Conservation (phyloP, 2,329 filamentous ascomycete genomes). For the Bipolaris zeicola region DNA sequence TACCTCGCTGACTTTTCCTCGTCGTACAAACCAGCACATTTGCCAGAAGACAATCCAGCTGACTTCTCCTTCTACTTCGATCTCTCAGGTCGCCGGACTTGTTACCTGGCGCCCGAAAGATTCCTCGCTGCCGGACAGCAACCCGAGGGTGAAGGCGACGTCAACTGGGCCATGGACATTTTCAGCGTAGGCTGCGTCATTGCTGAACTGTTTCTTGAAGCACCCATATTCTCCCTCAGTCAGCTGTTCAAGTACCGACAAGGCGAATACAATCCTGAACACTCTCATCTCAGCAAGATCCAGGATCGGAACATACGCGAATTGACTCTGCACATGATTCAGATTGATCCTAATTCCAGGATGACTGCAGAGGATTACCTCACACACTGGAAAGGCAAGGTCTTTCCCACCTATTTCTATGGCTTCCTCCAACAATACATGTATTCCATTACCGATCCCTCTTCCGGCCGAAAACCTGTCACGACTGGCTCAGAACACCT, state of each 20-base stretch:
- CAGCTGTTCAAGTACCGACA: conserved; percentile 94
- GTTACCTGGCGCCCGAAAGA: conserved; percentile 92
- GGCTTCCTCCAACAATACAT: conserved; percentile 98
- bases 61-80: conserved; percentile 99
- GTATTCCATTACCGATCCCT: conserved; percentile 90
- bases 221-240: conserved; percentile 95
- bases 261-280: conserved; percentile 87
- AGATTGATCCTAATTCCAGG: conserved; percentile 86
- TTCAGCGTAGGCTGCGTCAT: conserved; percentile 98
- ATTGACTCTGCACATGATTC: conserved; percentile 94
- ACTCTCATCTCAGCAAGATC: conserved; percentile 81
- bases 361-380: conserved; percentile 95
- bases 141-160: conserved; percentile 64
- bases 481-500: conserved; percentile 73
- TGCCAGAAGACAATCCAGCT: conserved; percentile 95
- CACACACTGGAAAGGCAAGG: conserved; percentile 87
- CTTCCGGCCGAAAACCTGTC: conserved; percentile 74
- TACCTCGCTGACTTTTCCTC: conserved; percentile 98
- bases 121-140: conserved; percentile 76
- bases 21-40: conserved; percentile 88
- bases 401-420: conserved; percentile 97
- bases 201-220: conserved; percentile 91
- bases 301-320: conserved; percentile 85
- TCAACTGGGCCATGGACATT: conserved; percentile 96
- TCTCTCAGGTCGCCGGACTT: conserved; percentile 86